These are phyloP conservation scores for Kregervanrija fluxuum DNA, from an alignment of 805 yeast genomes.

Conservation along the genomic window DNA sequence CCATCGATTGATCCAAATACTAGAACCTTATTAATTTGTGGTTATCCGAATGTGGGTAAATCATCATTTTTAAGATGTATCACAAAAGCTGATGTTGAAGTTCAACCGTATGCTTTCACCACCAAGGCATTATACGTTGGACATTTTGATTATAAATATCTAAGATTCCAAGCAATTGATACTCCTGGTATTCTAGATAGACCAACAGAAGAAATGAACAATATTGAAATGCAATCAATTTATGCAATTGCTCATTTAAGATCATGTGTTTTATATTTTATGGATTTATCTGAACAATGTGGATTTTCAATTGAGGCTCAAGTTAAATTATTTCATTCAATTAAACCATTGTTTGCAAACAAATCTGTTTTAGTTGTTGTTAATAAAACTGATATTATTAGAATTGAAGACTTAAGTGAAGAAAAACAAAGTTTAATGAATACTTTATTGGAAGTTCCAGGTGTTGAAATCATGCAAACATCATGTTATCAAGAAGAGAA, in stretches of 20 bases:
- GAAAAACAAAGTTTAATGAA: conserved; percentile 67
- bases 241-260: conserved; percentile 98
- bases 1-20: conserved; percentile 99
- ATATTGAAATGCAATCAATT: conserved; percentile 98
- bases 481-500: conserved; percentile 94
- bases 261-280: conserved; percentile 92
- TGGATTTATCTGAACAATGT: conserved; percentile 99
- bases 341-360: conserved; percentile 95
- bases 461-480: conserved; percentile 87
- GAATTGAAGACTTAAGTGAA: conserved; percentile 72
- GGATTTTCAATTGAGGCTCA: conserved; percentile 97
- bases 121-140: conserved; percentile 97
- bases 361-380: conserved; percentile 93
- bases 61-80: conserved; percentile 89
- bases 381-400: conserved; percentile 89
- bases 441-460: conserved; percentile 56
- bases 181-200: conserved; percentile 98
- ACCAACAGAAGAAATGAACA: conserved; percentile 99
- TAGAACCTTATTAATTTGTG: conserved; percentile 93
- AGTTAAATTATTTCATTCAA: conserved; percentile 92
- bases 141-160: conserved; percentile 95
- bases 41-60: conserved; percentile 98
- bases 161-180: conserved; percentile 97
- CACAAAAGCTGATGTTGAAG: conserved; percentile 98
- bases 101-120: conserved; percentile 98